These are phyloP conservation scores for Prunus padus DNA, from an alignment of 306 rosid species.

Conservation along the genomic window DNA sequence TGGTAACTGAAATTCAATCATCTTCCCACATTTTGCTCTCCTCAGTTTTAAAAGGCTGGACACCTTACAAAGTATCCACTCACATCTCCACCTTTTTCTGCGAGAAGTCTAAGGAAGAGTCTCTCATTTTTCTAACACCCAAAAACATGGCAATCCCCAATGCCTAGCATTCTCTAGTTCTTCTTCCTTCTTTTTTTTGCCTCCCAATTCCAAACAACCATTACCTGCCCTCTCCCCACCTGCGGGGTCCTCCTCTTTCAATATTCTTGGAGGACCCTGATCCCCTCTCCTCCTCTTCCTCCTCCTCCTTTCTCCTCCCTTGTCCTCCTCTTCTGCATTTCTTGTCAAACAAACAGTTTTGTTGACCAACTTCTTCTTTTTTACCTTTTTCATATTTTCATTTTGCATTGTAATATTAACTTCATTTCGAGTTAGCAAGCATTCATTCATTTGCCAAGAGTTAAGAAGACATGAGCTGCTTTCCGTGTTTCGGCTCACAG, in stretches of 20 bases:
- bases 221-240: slow-evolving; percentile 24
- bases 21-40: slow-evolving; percentile 23
- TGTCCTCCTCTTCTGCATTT: background rate
- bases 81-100: slow-evolving; percentile 45
- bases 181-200: slow-evolving; percentile 23
- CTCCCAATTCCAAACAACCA: slow-evolving; percentile 16
- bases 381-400: background rate
- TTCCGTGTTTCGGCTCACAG: slow-evolving; percentile 67
- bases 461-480: slow-evolving; percentile 59
- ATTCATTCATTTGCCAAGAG: background rate
- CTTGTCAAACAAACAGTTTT: background rate
- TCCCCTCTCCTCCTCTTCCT: slow-evolving; percentile 3
- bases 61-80: slow-evolving; percentile 22
- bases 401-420: background rate
- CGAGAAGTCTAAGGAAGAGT: slow-evolving; percentile 24
- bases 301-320: slow-evolving; percentile 7
- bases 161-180: slow-evolving; percentile 19
- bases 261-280: slow-evolving; percentile 61
- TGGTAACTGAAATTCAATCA: slow-evolving; percentile 1
- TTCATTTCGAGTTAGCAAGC: background rate
- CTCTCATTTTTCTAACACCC: slow-evolving; percentile 26
- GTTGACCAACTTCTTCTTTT: background rate
- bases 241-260: slow-evolving; percentile 80
- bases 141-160: slow-evolving; percentile 22
- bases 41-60: background rate